phyloP scores from a whole-genome alignment of 2,329 filamentous ascomycete genomes.

The Cladosporium sp. region DNA sequence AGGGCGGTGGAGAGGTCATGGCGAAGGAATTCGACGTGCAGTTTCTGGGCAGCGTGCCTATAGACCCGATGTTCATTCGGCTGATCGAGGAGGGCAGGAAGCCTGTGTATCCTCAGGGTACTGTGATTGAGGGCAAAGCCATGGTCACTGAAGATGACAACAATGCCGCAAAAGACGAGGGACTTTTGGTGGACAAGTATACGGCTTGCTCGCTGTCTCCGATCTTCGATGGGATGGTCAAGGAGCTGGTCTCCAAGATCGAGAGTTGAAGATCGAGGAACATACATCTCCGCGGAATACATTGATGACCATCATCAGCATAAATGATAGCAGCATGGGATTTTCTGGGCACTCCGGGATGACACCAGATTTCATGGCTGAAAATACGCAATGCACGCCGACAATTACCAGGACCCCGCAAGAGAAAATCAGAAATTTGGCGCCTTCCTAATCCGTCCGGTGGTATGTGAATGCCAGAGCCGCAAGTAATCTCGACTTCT shows the following conservation, averaged over 20 bases:
- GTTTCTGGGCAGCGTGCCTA: constrained; percentile 82
- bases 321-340: neutral
- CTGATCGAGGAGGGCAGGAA: constrained; percentile 70
- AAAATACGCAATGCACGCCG: neutral
- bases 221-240: constrained; percentile 61
- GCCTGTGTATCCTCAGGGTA: constrained; percentile 67
- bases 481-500: too few relatives aligned
- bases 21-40: constrained; percentile 76
- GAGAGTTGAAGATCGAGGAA: constrained; percentile 1
- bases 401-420: too few relatives aligned
- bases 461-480: too few relatives aligned
- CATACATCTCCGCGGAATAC: too few relatives aligned
- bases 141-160: constrained; percentile 26
- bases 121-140: constrained; percentile 54
- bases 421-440: too few relatives aligned
- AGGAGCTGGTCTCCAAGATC: constrained; percentile 19
- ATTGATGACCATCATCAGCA: neutral
- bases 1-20: constrained; percentile 85
- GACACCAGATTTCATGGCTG: neutral
- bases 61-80: constrained; percentile 87
- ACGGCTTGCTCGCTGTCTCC: constrained; percentile 63
- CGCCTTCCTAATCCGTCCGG: too few relatives aligned
- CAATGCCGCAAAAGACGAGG: constrained; percentile 26
- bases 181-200: constrained; percentile 66
- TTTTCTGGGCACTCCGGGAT: neutral